A percentile compares a stretch with the other conserved stretches of the same genome.
These are phyloP conservation scores for Fusarium bactridioides DNA, from an alignment of 2,329 filamentous ascomycete species.

Conservation along the genomic window DNA sequence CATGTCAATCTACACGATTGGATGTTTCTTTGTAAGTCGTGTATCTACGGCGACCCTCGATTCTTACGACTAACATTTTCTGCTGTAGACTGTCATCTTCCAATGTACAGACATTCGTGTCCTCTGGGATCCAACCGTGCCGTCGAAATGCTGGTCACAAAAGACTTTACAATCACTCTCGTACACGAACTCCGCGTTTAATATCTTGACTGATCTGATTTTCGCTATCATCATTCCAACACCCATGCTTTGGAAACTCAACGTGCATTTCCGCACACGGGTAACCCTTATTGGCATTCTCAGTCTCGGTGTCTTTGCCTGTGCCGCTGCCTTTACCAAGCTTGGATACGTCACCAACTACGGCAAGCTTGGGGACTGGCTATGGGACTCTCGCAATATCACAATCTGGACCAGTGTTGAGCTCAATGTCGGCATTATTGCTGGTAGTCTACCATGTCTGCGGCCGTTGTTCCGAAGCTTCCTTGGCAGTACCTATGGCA, in stretches of 20 bases:
- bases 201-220: constrained; percentile 49
- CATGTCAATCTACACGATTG: constrained; percentile 45
- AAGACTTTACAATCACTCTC: constrained; percentile 51
- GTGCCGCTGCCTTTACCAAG: constrained; percentile 53
- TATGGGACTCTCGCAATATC: constrained; percentile 56
- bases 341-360: constrained; percentile 49
- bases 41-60: accelerated
- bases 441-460: constrained; percentile 47
- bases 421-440: constrained; percentile 49
- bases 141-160: constrained; percentile 52
- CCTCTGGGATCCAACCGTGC: constrained; percentile 53
- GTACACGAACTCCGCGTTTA: constrained; percentile 51
- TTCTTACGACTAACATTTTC: not conserved
- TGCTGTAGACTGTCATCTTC: constrained; percentile 51
- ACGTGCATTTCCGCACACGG: constrained; percentile 53
- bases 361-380: constrained; percentile 50
- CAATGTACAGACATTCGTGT: constrained; percentile 57
- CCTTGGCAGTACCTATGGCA: constrained; percentile 44
- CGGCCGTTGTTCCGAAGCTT: constrained; percentile 47
- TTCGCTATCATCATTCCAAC: constrained; percentile 51
- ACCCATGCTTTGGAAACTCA: constrained; percentile 50
- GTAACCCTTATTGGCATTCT: constrained; percentile 51
- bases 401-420: constrained; percentile 56
- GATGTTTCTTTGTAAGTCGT: constrained; percentile 47
- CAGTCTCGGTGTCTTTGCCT: constrained; percentile 55